These are phyloP conservation scores for Psilocybe tampanensis DNA, from an alignment of 768 basidiomycete genomes.

Conservation along the genomic window DNA sequence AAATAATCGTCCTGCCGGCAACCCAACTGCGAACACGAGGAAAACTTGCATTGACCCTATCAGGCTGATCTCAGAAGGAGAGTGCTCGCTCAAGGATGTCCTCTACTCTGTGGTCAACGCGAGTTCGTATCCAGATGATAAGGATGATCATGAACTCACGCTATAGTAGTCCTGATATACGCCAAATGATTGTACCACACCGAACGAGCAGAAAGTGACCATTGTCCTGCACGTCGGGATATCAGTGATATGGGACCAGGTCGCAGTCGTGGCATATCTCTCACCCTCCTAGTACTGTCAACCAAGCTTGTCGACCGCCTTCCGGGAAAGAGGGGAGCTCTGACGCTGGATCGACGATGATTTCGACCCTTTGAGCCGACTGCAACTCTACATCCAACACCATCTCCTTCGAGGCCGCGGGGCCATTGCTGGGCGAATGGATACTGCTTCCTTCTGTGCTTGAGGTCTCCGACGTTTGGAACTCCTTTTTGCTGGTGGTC, in stretches of 20 bases:
- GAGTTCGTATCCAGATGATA: neutral
- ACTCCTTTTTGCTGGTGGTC: constrained; percentile 10
- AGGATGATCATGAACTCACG: constrained; percentile 24
- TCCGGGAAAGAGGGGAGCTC: constrained; percentile 37
- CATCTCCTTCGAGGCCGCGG: constrained; percentile 7
- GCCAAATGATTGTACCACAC: constrained; percentile 50
- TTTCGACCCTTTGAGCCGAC: neutral
- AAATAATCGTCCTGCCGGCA: constrained; percentile 46
- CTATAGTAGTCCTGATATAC: constrained; percentile 57
- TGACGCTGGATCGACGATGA: neutral
- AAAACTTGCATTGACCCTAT: constrained; percentile 56
- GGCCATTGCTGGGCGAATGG: neutral
- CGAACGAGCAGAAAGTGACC: constrained; percentile 50
- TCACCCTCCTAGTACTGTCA: constrained; percentile 49
- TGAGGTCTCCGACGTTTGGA: constrained; percentile 18
- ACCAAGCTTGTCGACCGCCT: constrained; percentile 47
- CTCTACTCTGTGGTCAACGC: constrained; percentile 25
- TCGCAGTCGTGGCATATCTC: constrained; percentile 17
- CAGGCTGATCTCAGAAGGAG: constrained; percentile 48
- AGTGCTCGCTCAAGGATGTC: constrained; percentile 36
- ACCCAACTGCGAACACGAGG: constrained; percentile 46
- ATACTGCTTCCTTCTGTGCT: constrained; percentile 21
- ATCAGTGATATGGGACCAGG: neutral
- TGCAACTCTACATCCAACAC: constrained; percentile 14
- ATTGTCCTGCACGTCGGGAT: constrained; percentile 31